phyloP scores from a whole-genome alignment of 2,329 filamentous ascomycete species.

The Colletotrichum sansevieriae region DNA sequence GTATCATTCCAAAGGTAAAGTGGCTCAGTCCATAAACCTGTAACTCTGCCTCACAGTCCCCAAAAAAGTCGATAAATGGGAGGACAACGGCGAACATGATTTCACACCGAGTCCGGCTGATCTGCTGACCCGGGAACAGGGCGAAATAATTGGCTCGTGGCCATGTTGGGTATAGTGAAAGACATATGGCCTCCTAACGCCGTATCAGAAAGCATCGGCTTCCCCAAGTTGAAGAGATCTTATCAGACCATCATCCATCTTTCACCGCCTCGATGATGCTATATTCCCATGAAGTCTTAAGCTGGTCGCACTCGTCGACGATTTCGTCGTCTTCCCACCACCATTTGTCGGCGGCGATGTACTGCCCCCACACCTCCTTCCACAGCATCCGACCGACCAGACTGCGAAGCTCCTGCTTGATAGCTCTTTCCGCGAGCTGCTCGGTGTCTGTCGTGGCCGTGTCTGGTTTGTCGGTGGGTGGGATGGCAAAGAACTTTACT shows the following conservation, averaged over 20 bases:
- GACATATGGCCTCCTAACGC: conserved; percentile 39
- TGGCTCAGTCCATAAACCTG: conserved; percentile 8
- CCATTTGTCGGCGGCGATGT: conserved; percentile 64
- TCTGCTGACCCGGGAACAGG: conserved; percentile 2
- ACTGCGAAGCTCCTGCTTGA: conserved; percentile 63
- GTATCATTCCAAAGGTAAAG: conserved; percentile 22
- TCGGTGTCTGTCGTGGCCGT: conserved; percentile 42
- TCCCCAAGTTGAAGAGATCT: conserved; percentile 1
- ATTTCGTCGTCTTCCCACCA: conserved; percentile 73
- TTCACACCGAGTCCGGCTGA: conserved; percentile 5
- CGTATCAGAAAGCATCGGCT: conserved; percentile 21
- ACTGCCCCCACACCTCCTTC: conserved; percentile 71
- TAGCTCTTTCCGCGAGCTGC: conserved; percentile 48
- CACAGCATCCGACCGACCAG: conserved; percentile 69
- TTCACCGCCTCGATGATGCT: conserved; percentile 69
- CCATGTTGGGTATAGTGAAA: conserved; percentile 32
- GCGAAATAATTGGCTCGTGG: conserved; percentile 18
- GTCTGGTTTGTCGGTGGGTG: conserved; percentile 47
- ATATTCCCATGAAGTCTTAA: conserved; percentile 71
- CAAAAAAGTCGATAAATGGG: conserved; percentile 30
- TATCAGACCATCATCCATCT: conserved; percentile 45
- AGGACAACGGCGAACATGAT: conserved; percentile 17
- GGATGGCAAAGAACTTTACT: conserved; percentile 63
- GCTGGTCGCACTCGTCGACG: conserved; percentile 65
- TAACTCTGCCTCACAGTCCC: conserved; percentile 1